Percentiles rank a stretch among this genome's conserved stretches.
Conservation (phyloP, 2,329 filamentous ascomycete species). For the Calonectria multiphialidica region DNA sequence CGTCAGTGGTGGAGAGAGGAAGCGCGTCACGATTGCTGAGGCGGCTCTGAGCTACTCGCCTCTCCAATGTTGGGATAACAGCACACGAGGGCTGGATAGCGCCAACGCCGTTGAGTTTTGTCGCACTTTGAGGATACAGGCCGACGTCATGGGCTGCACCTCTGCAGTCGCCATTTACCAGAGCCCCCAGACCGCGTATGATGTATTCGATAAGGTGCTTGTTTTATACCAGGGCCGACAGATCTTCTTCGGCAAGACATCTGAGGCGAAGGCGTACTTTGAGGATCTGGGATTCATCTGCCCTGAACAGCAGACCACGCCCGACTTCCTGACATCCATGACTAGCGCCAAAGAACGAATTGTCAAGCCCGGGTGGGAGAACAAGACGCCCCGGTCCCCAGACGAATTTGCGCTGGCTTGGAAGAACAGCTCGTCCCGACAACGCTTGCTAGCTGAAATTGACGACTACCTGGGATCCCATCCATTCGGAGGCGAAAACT, state of each 20-base stretch:
- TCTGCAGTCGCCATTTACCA: constrained; percentile 74
- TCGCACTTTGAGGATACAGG: constrained; percentile 68
- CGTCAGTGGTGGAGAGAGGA: constrained; percentile 64
- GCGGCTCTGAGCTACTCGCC: constrained; percentile 48
- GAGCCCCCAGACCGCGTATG: constrained; percentile 55
- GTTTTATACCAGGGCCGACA: constrained; percentile 76
- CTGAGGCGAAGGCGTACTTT: constrained; percentile 62
- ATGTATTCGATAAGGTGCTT: constrained; percentile 74
- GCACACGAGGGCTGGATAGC: constrained; percentile 72
- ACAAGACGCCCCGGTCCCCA: constrained; percentile 48
- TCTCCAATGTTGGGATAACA: constrained; percentile 79
- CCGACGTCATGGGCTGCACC: constrained; percentile 68
- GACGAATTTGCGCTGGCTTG: constrained; percentile 51
- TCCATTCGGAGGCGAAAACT: constrained; percentile 24
- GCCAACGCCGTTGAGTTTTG: constrained; percentile 74
- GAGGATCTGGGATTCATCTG: constrained; percentile 49
- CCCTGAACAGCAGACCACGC: constrained; percentile 25
- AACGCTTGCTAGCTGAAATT: constrained; percentile 42
- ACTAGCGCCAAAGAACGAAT: constrained; percentile 51
- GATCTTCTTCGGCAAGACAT: constrained; percentile 57
- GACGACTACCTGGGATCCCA: constrained; percentile 38
- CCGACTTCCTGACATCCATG: constrained; percentile 50
- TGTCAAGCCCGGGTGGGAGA: constrained; percentile 45
- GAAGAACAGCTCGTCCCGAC: constrained; percentile 37
- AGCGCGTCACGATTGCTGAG: constrained; percentile 51